Percentiles rank a stretch among this genome's conserved stretches.
Evolutionary conservation across 2,329 filamentous ascomycete species (phyloP).

Genomic region (Chrysoporthe austroafricana): DNA sequence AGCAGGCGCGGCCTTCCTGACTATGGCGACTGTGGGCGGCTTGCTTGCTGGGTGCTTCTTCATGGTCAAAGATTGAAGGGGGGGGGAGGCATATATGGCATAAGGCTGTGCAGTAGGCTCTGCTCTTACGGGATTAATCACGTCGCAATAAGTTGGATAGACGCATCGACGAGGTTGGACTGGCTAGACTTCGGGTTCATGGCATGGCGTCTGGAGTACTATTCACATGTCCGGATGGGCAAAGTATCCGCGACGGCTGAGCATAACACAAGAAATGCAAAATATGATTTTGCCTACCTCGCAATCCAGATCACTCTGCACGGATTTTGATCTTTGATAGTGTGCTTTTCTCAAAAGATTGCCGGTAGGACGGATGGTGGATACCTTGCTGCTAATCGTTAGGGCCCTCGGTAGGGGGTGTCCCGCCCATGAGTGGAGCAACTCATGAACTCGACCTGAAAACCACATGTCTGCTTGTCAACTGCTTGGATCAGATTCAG

Average conservation of each 20-base stretch:
- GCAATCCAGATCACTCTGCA: no score
- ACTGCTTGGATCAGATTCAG: neutral
- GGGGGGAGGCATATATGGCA: neutral
- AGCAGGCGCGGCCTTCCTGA: slow-evolving; percentile 26
- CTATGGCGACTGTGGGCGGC: slow-evolving; percentile 19
- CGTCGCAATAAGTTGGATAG: no score
- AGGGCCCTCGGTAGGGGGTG: no score
- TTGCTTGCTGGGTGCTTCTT: slow-evolving; percentile 25
- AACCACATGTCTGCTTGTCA: neutral
- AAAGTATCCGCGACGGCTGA: neutral
- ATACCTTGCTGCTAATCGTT: no score
- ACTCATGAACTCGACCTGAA: neutral
- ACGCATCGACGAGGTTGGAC: neutral
- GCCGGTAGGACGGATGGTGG: no score
- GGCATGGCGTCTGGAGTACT: slow-evolving; percentile 6
- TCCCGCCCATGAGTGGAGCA: no score
- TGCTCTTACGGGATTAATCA: no score
- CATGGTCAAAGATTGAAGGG: slow-evolving; percentile 28
- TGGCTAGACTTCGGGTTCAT: neutral
- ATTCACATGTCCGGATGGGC: neutral
- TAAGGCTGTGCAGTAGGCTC: no score
- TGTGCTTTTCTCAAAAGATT: no score
- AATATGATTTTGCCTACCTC: neutral
- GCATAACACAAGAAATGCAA: neutral
- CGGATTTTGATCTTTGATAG: no score